Base-by-base conservation (phyloP, 116 monocot species). In the Phalaenopsis hybrid region DNA sequence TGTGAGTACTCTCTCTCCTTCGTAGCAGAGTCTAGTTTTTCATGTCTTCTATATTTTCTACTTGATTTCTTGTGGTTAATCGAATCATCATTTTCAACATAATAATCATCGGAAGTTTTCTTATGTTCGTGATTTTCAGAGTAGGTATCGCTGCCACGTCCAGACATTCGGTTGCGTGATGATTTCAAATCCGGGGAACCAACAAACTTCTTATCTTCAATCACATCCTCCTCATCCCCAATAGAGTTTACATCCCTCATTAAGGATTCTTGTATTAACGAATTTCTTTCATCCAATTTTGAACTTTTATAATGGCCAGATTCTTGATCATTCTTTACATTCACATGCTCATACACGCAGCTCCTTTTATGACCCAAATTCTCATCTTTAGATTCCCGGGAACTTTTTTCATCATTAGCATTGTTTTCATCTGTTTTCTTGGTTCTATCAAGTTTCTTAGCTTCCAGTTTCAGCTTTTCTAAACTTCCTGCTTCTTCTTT, bases 31-130 rank as follows among this genome's bases (percentile, higher is more conserved):
- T 84, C 82, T 74, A 21, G 76, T 57, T 58, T 86, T 21, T 86
- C 92, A 79, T 85, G 70, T 69, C 86, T 86, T 57, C 52, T 84
- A 79, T 86, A 83, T 11, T 75, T 81, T 59, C 85, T 69, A 65
- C 85, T 88, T n/a, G 79, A 86, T 59, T 83, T 87, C 28, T 88
- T 89, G 84, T 86, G 72, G 79, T 69, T 89, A 57, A 70, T 75
- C 8, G 73, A 86, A 77, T 85, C 79, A 80, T 79, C 70, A 78
- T 41, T 82, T 75, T 76, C 75, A 72, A 1, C 43, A 77, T 82
- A 11, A 33, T 76, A 72, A 80, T 75, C 20, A 46, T 44, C 76
- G 13, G 83, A 84, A 55, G 45, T 84, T 51, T 81, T 86, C 63
- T 63, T 88, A 48, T 85, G 79, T 11, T 44, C 25, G 20, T 51